Evolutionary conservation across 371 early-diverging fungal genomes (phyloP).

Genomic region (Umbelopsis sp.): DNA sequence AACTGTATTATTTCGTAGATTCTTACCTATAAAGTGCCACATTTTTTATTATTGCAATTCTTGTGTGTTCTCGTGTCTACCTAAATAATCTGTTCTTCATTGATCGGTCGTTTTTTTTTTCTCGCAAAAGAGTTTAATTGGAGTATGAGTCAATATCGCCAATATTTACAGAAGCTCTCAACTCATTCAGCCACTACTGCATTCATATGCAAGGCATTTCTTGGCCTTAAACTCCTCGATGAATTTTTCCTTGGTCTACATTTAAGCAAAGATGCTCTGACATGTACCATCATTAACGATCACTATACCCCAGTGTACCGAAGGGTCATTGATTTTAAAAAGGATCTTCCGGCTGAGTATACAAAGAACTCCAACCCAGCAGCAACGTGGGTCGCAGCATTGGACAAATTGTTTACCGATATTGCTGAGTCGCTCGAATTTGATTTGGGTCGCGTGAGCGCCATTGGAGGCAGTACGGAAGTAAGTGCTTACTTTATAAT

Average conservation of each 20-base stretch:
- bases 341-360: neutral
- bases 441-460: slow-evolving; percentile 9
- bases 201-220: slow-evolving; percentile 5
- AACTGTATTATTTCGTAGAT: slow-evolving; percentile 54
- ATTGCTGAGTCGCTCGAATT: slow-evolving; percentile 8
- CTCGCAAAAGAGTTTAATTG: neutral
- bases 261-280: neutral
- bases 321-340: neutral
- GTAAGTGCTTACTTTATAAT: neutral
- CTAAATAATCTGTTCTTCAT: too few relatives aligned
- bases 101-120: too few relatives aligned
- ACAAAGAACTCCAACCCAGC: neutral
- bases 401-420: slow-evolving; percentile 9
- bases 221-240: neutral
- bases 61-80: neutral
- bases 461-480: neutral
- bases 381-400: neutral
- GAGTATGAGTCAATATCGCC: neutral
- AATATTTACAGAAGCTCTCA: neutral
- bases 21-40: slow-evolving; percentile 5
- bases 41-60: neutral
- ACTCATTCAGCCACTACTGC: slow-evolving; percentile 9
- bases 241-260: slow-evolving; percentile 11
- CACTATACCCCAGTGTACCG: slow-evolving; percentile 9
- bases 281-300: slow-evolving; percentile 13